Evolutionary conservation across 345 rosid species (phyloP).

Genomic region (Sisymbrium irio): DNA sequence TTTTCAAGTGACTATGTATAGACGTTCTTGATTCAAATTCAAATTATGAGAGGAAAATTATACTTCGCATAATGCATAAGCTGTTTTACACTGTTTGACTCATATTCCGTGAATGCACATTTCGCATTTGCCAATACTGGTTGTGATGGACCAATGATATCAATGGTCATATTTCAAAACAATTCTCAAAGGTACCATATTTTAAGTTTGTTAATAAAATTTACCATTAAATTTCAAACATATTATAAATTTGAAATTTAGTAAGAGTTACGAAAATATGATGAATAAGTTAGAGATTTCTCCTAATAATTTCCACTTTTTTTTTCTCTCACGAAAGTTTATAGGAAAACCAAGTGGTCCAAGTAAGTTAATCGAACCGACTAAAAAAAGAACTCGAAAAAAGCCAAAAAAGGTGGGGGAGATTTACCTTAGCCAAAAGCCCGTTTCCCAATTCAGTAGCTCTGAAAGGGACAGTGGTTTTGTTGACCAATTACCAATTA

Average conservation of each 20-base stretch:
- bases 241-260: not conserved
- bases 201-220: not conserved
- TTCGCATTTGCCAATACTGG: not conserved
- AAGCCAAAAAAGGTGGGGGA: not conserved
- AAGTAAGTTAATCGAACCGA: not conserved
- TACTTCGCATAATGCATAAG: not conserved
- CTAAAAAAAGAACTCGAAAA: not conserved
- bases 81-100: not conserved
- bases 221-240: not conserved
- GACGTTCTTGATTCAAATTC: not conserved
- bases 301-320: no score
- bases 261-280: not conserved
- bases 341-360: not conserved
- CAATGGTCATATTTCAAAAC: not conserved
- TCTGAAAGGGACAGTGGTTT: constrained; percentile 23
- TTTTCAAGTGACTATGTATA: not conserved
- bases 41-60: not conserved
- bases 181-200: not conserved
- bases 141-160: not conserved
- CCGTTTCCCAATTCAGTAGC: not conserved
- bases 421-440: constrained; percentile 30
- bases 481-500: constrained; percentile 17
- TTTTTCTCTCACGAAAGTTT: not conserved
- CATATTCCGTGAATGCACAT: not conserved
- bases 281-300: not conserved